Conservation (phyloP, 202 grass and related monocot species). For the Schoenoplectus triqueter region DNA sequence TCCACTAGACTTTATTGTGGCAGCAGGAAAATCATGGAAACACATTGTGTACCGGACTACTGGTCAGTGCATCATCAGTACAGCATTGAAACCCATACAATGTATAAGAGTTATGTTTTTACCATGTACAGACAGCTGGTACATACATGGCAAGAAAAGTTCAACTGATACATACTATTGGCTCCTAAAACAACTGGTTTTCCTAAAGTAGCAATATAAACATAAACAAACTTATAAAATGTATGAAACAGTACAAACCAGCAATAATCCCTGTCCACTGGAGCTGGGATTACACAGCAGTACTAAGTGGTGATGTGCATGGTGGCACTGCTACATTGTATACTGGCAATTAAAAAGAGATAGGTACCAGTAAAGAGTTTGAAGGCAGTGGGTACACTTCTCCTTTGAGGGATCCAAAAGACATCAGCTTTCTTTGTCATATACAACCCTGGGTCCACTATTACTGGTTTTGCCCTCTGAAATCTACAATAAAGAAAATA, state of each 20-base stretch:
- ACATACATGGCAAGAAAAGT: neutral
- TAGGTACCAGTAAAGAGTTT: constrained; percentile 52
- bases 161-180: neutral
- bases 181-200: neutral
- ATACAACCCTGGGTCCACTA: constrained; percentile 61
- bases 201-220: neutral
- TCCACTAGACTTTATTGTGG: neutral
- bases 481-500: constrained; percentile 36
- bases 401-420: constrained; percentile 55
- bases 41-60: neutral
- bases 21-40: neutral
- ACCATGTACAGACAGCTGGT: neutral
- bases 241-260: neutral
- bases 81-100: neutral
- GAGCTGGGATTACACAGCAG: neutral
- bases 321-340: too few species aligned
- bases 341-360: neutral
- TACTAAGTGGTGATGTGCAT: neutral
- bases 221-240: neutral
- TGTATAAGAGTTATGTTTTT: neutral
- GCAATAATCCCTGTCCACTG: neutral
- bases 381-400: constrained; percentile 53
- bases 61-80: neutral
- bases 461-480: constrained; percentile 60
- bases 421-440: constrained; percentile 54